Percentiles rank a stretch among this genome's conserved stretches.
Evolutionary conservation across 306 rosid genomes (phyloP).

Genomic region (Ziziphus jujuba): DNA sequence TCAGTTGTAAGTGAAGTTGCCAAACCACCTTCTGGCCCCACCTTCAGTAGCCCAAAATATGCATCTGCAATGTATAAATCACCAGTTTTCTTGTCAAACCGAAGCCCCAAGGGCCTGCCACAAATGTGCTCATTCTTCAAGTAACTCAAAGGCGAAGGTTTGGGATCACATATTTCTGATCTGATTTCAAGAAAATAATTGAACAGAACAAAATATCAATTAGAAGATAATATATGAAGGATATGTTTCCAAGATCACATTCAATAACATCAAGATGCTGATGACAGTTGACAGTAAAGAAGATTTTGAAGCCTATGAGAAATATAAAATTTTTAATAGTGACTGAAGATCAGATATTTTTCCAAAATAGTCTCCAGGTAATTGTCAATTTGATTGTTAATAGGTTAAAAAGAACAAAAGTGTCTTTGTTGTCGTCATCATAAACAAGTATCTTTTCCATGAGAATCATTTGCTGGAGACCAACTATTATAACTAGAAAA

Average conservation of each 20-base stretch:
- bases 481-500: no score
- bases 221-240: neutral
- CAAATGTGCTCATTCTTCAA: conserved; percentile 79
- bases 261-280: neutral
- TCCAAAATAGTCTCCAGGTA: no score
- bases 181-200: conserved; percentile 38
- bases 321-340: neutral
- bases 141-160: conserved; percentile 66
- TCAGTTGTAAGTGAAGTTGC: conserved; percentile 78
- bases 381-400: no score
- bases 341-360: no score
- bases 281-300: neutral
- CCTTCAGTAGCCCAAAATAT: conserved; percentile 79
- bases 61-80: conserved; percentile 93
- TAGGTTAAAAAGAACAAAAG: no score
- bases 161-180: conserved; percentile 75
- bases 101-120: conserved; percentile 93
- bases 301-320: neutral
- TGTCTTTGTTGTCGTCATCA: no score
- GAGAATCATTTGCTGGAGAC: no score
- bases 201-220: conserved; percentile 10
- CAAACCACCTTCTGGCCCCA: conserved; percentile 88
- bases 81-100: conserved; percentile 91
- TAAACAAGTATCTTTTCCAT: no score
- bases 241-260: conserved; percentile 1